Evolutionary conservation across 352 stramenopile species (phyloP).

Genomic region (Pythium volutum): DNA sequence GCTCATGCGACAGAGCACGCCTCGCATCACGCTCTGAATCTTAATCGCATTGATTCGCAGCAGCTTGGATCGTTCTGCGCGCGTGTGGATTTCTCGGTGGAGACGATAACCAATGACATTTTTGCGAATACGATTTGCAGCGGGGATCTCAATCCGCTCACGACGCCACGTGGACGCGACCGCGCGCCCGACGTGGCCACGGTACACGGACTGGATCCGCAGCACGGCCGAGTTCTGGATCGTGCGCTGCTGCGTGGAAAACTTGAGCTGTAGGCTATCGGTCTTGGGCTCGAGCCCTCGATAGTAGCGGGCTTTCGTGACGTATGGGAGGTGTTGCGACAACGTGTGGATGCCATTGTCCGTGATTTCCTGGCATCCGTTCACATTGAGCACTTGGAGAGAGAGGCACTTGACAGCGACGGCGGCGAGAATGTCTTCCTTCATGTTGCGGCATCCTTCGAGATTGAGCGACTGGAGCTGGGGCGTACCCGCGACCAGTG

Average conservation of each 20-base stretch:
- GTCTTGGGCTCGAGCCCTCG: slow-evolving; percentile 54
- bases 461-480: slow-evolving; percentile 64
- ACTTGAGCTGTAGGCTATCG: slow-evolving; percentile 59
- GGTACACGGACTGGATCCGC: slow-evolving; percentile 67
- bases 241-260: slow-evolving; percentile 68
- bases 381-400: slow-evolving; percentile 67
- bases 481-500: slow-evolving; percentile 47
- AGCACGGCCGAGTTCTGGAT: slow-evolving; percentile 68
- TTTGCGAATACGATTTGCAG: slow-evolving; percentile 42
- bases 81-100: slow-evolving; percentile 32
- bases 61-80: slow-evolving; percentile 34
- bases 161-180: slow-evolving; percentile 53
- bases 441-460: slow-evolving; percentile 63
- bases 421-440: slow-evolving; percentile 62
- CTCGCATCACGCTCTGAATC: slow-evolving; percentile 60
- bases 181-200: slow-evolving; percentile 46
- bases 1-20: slow-evolving; percentile 40
- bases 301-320: slow-evolving; percentile 47
- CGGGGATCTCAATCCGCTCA: slow-evolving; percentile 52
- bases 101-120: slow-evolving; percentile 52
- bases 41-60: slow-evolving; percentile 34
- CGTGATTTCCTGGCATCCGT: slow-evolving; percentile 76
- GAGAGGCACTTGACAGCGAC: slow-evolving; percentile 49
- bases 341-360: slow-evolving; percentile 68
- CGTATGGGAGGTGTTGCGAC: slow-evolving; percentile 65